These are phyloP conservation scores for Podaxis sp. DNA, from an alignment of 768 basidiomycete species.

Conservation along the genomic window DNA sequence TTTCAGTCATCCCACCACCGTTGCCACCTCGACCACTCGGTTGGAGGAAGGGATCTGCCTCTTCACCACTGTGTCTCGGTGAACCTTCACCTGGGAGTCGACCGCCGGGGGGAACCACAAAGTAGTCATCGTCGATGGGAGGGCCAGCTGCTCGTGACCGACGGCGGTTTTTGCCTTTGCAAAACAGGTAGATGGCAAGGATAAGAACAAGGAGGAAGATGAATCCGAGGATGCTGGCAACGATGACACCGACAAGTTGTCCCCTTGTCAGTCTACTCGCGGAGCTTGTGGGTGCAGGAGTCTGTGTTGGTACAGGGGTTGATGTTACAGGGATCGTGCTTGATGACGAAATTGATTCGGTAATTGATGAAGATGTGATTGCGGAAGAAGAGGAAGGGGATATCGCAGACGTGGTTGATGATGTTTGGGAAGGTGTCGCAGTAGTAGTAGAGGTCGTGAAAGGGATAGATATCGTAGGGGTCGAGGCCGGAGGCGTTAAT, in stretches of 20 bases:
- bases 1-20: constrained; percentile 11
- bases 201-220: constrained; percentile 54
- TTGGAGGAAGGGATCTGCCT: constrained; percentile 62
- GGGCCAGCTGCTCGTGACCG: constrained; percentile 29
- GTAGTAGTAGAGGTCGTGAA: constrained; percentile 24
- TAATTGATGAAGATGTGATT: constrained; percentile 21
- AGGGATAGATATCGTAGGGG: constrained; percentile 27
- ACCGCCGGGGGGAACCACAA: constrained; percentile 36
- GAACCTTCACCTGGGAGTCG: constrained; percentile 60
- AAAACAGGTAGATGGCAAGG: constrained; percentile 45
- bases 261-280: constrained; percentile 31
- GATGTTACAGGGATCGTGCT: constrained; percentile 24
- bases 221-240: constrained; percentile 59
- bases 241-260: constrained; percentile 54
- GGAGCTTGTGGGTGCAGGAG: constrained; percentile 8
- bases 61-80: constrained; percentile 68
- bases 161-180: constrained; percentile 43
- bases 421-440: constrained; percentile 27
- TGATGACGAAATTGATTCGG: constrained; percentile 28
- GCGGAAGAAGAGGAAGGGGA: constrained; percentile 22
- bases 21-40: constrained; percentile 24
- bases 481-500: constrained; percentile 52
- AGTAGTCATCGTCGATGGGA: constrained; percentile 36
- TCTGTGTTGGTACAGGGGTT: constrained; percentile 22
- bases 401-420: constrained; percentile 19